Evolutionary conservation across 164 flowering plant genomes (phyloP).

Genomic region (Nelumbo lutea): DNA sequence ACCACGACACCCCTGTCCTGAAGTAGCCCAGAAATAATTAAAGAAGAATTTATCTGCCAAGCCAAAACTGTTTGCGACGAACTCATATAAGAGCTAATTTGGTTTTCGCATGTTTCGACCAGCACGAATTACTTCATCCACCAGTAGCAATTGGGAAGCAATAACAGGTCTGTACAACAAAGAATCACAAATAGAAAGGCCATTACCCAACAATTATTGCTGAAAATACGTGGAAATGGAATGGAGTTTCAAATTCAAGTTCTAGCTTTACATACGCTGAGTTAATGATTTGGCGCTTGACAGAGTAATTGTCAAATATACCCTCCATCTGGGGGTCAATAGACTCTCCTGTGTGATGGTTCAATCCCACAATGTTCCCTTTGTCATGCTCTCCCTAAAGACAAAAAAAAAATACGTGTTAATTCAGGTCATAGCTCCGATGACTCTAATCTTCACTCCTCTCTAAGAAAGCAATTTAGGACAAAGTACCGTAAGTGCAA

Average conservation of each 20-base stretch:
- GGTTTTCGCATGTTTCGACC: slow-evolving; percentile 99
- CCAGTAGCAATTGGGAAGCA: slow-evolving; percentile 87
- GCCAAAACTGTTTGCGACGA: no score
- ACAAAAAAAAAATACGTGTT: not conserved
- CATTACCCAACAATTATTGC: no score
- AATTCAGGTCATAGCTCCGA: no score
- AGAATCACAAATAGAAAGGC: not conserved
- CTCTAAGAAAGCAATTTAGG: not conserved
- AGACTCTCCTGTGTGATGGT: slow-evolving; percentile 84
- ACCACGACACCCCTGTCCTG: no score
- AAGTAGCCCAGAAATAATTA: no score
- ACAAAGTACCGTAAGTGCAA: slow-evolving; percentile 61
- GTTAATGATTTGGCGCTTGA: slow-evolving; percentile 90
- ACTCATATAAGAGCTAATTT: slow-evolving; percentile 28
- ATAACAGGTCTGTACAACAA: slow-evolving; percentile 79
- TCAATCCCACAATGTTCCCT: slow-evolving; percentile 86
- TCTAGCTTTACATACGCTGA: slow-evolving; percentile 59
- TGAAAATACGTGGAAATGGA: not conserved
- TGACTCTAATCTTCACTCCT: not conserved
- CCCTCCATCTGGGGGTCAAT: slow-evolving; percentile 97
- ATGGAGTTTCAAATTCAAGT: not conserved
- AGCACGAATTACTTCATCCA: slow-evolving; percentile 98
- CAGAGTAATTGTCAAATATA: slow-evolving; percentile 92
- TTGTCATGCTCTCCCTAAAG: slow-evolving; percentile 89
- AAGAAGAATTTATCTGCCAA: no score